Base-by-base conservation (phyloP, 192 early-diverging fungal genomes). In the Coemansia sp. region DNA sequence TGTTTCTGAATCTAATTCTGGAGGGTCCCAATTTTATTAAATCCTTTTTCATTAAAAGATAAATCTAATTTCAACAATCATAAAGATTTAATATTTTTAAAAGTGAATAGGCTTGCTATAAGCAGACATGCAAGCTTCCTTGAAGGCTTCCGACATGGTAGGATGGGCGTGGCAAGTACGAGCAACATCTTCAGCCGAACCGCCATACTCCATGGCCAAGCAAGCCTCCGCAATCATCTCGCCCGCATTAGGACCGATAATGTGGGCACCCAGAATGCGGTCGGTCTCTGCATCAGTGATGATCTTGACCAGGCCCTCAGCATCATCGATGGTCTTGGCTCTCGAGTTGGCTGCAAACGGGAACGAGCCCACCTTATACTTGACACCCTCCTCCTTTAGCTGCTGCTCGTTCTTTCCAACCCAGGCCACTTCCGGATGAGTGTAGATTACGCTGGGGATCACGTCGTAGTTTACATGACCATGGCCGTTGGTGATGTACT, bases 141-240 rank as follows among this genome's bases (percentile, higher is more conserved):
- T 96, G 87, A 98, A 94, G 8, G 94, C 96, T 80, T 98, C 96
- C 51, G 90, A 87, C 51, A 98, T 82, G 43, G 96, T 98, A 14
- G 93, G 94, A 72, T 98, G 94, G 35, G 94, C 96, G 74, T 98
- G 93, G 80, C 90, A 94, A 37, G 94, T 97, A 59, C 96, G 88
- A 19, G 92, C 96, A 80, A 98, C 87, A 74, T 98, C 96, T 81
- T 98, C 96, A 52, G 88, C 86, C 42, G 91, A 93, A n/a, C 93
- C 96, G 59, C 93, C 93, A 72, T 98, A 98, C 78, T 98, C 96
- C 82, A 98, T 88, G 51, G 94, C 96, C 41, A 98, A 79, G 45
- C 89, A 92, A 53, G 91, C 94, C 82, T 98, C 96, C 55, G 91
- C 92, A 72, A 98, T 96, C 94, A 98, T 94, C 78, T 98, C 96